These are phyloP conservation scores for Bondarzewia mesenterica DNA, from an alignment of 1,284 basidiomycete genomes.

Conservation along the genomic window DNA sequence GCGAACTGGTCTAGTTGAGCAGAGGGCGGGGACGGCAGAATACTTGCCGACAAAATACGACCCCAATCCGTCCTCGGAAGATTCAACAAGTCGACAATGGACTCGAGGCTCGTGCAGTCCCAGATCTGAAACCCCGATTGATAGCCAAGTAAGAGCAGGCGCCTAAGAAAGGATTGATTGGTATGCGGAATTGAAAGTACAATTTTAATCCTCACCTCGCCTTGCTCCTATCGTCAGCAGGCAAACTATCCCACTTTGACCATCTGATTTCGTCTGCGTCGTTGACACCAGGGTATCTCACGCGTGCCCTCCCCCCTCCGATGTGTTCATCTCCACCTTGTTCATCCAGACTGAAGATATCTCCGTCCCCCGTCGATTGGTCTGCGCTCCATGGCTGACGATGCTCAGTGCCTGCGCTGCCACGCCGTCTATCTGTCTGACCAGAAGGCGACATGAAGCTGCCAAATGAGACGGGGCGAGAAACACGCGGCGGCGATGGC, in stretches of 20 bases:
- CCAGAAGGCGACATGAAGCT: slow-evolving; percentile 27
- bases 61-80: slow-evolving; percentile 29
- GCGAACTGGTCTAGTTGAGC: slow-evolving; percentile 21
- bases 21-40: slow-evolving; percentile 30
- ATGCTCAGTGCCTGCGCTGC: not conserved
- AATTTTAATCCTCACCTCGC: slow-evolving; percentile 20
- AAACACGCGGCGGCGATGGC: slow-evolving; percentile 41
- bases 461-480: slow-evolving; percentile 40
- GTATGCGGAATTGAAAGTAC: slow-evolving; percentile 11
- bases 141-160: slow-evolving; percentile 56
- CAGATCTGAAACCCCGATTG: slow-evolving; percentile 55
- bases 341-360: slow-evolving; percentile 11
- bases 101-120: slow-evolving; percentile 54
- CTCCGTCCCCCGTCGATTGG: slow-evolving; percentile 3
- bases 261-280: slow-evolving; percentile 23
- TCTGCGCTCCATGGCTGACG: not conserved
- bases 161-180: slow-evolving; percentile 21
- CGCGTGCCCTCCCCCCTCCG: slow-evolving; percentile 6
- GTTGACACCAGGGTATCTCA: slow-evolving; percentile 21
- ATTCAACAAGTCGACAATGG: slow-evolving; percentile 48
- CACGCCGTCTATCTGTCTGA: slow-evolving; percentile 10
- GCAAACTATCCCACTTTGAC: slow-evolving; percentile 25
- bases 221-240: slow-evolving; percentile 12
- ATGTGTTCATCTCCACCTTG: slow-evolving; percentile 3
- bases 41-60: slow-evolving; percentile 33